phyloP scores from a whole-genome alignment of 768 basidiomycete genomes.

The Pulveroboletus sp. region DNA sequence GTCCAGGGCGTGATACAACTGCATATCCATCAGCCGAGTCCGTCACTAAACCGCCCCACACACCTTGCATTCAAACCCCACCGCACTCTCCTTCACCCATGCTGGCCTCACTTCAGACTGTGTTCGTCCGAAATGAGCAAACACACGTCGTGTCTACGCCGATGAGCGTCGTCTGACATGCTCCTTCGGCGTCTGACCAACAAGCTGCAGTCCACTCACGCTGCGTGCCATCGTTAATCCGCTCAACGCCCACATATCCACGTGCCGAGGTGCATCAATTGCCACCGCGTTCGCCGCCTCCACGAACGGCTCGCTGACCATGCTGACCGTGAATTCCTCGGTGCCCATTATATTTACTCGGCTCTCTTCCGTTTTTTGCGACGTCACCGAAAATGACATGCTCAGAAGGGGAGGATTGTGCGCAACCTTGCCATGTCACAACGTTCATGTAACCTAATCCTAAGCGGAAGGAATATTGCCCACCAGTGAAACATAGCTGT shows the following conservation, averaged over 20 bases:
- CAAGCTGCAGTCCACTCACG: slow-evolving; percentile 38
- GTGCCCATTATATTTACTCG: slow-evolving; percentile 60
- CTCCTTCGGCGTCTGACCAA: slow-evolving; percentile 3
- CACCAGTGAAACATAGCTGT: slow-evolving; percentile 63
- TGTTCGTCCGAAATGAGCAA: slow-evolving; percentile 11
- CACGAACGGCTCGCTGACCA: slow-evolving; percentile 63
- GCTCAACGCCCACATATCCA: slow-evolving; percentile 58
- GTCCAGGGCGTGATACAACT: slow-evolving; percentile 45
- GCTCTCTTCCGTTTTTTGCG: slow-evolving; percentile 52
- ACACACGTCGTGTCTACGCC: not conserved
- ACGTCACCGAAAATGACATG: slow-evolving; percentile 51
- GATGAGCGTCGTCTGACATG: slow-evolving; percentile 10
- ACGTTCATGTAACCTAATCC: slow-evolving; percentile 9
- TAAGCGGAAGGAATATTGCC: slow-evolving; percentile 12
- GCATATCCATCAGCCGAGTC: slow-evolving; percentile 22
- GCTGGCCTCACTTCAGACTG: slow-evolving; percentile 49
- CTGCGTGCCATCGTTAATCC: slow-evolving; percentile 53
- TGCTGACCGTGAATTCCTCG: slow-evolving; percentile 67
- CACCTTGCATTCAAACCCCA: slow-evolving; percentile 62
- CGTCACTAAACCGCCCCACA: slow-evolving; percentile 21
- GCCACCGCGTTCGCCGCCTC: slow-evolving; percentile 56
- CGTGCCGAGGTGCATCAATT: slow-evolving; percentile 49
- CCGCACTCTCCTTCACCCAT: slow-evolving; percentile 53
- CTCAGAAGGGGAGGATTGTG: slow-evolving; percentile 65
- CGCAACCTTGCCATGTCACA: slow-evolving; percentile 36